Evolutionary conservation across 495 filamentous ascomycete species (phyloP).

Genomic region (Penicillium goetzii): DNA sequence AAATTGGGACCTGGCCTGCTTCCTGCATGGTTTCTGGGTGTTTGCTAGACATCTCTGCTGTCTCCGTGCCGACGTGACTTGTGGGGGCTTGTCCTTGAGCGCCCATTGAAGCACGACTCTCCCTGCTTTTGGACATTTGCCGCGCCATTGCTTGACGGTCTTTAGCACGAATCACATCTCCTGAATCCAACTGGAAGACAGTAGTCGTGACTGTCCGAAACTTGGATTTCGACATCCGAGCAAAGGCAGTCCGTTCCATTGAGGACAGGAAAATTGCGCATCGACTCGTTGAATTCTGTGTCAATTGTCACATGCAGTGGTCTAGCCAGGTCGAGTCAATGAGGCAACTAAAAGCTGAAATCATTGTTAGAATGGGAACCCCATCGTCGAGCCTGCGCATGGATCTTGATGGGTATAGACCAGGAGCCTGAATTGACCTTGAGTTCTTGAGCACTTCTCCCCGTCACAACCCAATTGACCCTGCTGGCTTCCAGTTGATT

Average conservation of each 20-base stretch:
- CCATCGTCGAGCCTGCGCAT: background rate
- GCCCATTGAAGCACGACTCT: background rate
- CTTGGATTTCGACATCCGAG: background rate
- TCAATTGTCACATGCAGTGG: background rate
- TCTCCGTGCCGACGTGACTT: background rate
- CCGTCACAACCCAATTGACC: background rate
- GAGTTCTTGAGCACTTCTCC: background rate
- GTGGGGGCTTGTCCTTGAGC: background rate
- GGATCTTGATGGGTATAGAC: background rate
- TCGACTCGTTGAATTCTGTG: background rate
- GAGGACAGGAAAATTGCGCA: background rate
- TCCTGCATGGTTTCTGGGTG: background rate
- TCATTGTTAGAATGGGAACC: background rate
- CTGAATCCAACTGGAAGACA: conserved; percentile 12
- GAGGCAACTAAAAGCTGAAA: background rate
- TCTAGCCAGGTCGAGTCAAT: background rate
- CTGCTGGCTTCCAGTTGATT: background rate
- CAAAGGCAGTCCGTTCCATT: background rate
- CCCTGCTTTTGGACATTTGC: background rate
- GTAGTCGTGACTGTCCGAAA: conserved; percentile 8
- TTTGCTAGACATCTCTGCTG: background rate
- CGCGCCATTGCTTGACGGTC: conserved; percentile 5
- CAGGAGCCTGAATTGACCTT: background rate
- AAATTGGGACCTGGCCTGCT: too few relatives aligned
- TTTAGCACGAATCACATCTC: conserved; percentile 10